Base-by-base conservation (phyloP, 2,329 filamentous ascomycete genomes). In the Fusarium fracticaudum region DNA sequence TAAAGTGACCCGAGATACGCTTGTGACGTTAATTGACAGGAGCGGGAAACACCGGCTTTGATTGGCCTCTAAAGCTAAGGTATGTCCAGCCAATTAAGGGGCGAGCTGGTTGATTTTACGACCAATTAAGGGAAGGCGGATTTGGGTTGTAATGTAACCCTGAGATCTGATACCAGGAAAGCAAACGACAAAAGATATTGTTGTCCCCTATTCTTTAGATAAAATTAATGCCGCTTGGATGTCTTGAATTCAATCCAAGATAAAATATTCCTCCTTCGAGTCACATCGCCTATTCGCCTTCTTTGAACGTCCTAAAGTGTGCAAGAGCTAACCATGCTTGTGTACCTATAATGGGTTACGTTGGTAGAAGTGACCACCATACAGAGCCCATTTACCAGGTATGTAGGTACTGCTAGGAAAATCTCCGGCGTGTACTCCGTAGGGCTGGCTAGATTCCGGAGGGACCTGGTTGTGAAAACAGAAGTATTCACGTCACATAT, bases 11-110 rank as follows among this genome's bases (percentile, higher is more conserved):
- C 64, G 58, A 62, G 37, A 31, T 53, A 45, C 24, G 62, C 67
- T 68, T 72, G 73, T 76, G 76, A 76, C 75, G 68, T 73, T 66
- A 29, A 72, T 66, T 71, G 65, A 66, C 55, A 58, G 31, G 61
- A 67, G 75, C 74, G 74, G 75, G 74, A 77, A 76, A 41, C 74
- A 44, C 55, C 72, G 70, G 76, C 67, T 76, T 76, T 78, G 70
- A 78, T 78, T 78, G 77, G 73, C 45, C 64, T 63, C 60, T 60
- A 53, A 24, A 55, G 44, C 48, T 55, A 57, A 14, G 24, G 22
- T 14, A 6, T 8, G 8, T n/a, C 4, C 17, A 41, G 43, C 75
- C 72, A 78, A 77, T 78, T 60, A 54, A n/a, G 43, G 12, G 6
- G 10, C 14, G 47, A 37, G 41, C 14, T 26, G 41, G 38, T 38